phyloP scores from a whole-genome alignment of 257 asterid species.

The Oldenlandia corymbosa region DNA sequence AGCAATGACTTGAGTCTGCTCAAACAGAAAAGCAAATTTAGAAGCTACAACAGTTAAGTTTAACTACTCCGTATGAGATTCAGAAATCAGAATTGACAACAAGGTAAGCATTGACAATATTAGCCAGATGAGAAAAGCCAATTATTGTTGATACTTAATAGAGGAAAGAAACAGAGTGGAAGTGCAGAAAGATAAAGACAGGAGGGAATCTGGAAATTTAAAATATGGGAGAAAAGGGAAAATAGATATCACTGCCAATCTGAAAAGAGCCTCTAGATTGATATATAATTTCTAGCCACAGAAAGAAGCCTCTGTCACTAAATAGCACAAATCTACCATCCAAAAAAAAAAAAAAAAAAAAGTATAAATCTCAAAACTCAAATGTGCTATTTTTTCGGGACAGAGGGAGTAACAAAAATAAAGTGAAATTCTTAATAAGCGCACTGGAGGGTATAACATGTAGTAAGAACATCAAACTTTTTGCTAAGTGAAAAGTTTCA shows the following conservation, averaged over 20 bases:
- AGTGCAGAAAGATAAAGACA: not conserved
- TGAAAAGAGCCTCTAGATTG: not conserved
- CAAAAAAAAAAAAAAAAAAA: not conserved
- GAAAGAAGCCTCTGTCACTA: no score
- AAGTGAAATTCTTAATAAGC: no score
- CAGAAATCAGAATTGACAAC: not conserved
- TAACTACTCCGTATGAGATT: not conserved
- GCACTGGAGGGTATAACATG: no score
- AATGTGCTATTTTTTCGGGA: no score
- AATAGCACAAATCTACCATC: no score
- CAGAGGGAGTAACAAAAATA: no score
- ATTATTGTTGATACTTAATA: not conserved
- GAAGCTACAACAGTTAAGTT: slow-evolving; percentile 26
- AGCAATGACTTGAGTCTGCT: slow-evolving; percentile 98
- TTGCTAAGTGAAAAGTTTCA: no score
- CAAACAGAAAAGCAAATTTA: slow-evolving; percentile 39
- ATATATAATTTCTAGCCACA: no score
- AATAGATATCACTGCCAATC: not conserved
- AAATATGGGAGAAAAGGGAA: not conserved
- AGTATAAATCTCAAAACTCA: not conserved
- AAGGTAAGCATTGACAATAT: not conserved
- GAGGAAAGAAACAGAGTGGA: not conserved
- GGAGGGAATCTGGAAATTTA: not conserved
- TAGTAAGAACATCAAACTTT: no score
- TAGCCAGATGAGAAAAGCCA: not conserved